These are phyloP conservation scores for Torulaspora indica DNA, from an alignment of 805 yeast species.

Conservation along the genomic window DNA sequence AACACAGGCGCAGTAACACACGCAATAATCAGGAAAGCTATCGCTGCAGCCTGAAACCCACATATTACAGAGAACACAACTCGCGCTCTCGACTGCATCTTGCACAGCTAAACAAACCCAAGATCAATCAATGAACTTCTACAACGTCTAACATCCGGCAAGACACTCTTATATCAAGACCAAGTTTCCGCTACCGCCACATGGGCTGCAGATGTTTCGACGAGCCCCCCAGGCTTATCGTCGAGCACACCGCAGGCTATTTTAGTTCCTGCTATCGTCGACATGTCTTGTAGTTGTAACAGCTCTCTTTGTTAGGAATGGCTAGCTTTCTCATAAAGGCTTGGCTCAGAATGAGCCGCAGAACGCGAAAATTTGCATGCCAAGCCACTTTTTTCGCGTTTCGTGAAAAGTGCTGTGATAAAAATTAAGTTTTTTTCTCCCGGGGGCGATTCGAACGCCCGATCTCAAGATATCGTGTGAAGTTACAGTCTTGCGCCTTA, in stretches of 20 bases:
- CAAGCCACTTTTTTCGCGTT: too few species aligned
- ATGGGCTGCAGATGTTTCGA: background rate
- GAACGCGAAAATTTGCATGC: background rate
- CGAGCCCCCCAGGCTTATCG: background rate
- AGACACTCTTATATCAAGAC: background rate
- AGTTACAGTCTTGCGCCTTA: conserved; percentile 38
- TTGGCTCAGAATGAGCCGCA: conserved; percentile 1
- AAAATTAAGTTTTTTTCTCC: conserved; percentile 18
- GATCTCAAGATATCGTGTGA: conserved; percentile 37
- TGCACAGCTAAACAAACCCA: too few species aligned
- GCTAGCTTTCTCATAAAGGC: background rate
- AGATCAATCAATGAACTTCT: too few species aligned
- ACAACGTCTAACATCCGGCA: too few species aligned
- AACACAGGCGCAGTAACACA: conserved; percentile 60
- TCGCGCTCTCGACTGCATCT: conserved; percentile 7
- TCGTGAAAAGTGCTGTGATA: too few species aligned
- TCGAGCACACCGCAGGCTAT: background rate
- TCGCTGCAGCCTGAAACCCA: conserved; percentile 44
- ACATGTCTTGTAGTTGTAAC: background rate
- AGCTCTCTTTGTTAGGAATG: background rate
- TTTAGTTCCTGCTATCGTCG: background rate
- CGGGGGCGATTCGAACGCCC: conserved; percentile 42
- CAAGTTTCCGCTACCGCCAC: background rate
- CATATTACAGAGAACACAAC: conserved; percentile 7
- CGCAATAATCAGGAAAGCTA: conserved; percentile 60